Evolutionary conservation across 305 asterid species (phyloP), one percentile per base, ranked within the genome.

Genomic region (Solanum hybrid): DNA sequence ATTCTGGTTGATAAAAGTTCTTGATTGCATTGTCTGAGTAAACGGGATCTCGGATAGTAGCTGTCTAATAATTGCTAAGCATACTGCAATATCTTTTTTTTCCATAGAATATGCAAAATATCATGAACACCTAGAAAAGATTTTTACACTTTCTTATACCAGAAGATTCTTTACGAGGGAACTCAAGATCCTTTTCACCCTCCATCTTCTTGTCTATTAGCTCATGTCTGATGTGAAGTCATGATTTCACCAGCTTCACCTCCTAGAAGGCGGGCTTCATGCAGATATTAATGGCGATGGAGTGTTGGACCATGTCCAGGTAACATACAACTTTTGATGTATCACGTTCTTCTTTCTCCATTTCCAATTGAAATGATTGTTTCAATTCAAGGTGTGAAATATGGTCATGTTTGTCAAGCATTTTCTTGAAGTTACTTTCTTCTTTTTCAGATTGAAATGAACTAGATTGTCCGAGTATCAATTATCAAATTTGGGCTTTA

Each of bases 261-360:
- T 97, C 92, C 99, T 95, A 95, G 99, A 96, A 93, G 98, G 99
- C 89, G 99, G 99, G 89, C 99, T 97, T 91, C 99, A 97, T 95
- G 99, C 98, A 89, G 99, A 97, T 94, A 93, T 97, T 88, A 97
- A 97, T 92, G 99, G 99, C 72, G 99, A 96, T 89, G 99, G 99
- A 57, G 99, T 97, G 91, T 93, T 96, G 75, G 99, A 97, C 92
- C 99, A 97, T 94, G 99, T 97, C 90, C 99, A 97, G 99, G 99
- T 96, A 89, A 93, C 78, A 88, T 90, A 84, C 26, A 14, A 17
- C 38, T 38, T 91, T 57, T 78, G 24, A 51, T 85, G 38, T 38
- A 29, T 75, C 61, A n/a, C 11, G 80, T 85, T 31, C 78, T n/a
- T 85, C 88, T 57, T 22, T 85, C 51, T 85, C 33, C 13, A 7